A percentile compares a stretch with the other conserved stretches of the same genome.
phyloP scores from a whole-genome alignment of 208 protist genomes.

The Acanthamoeba royreba region DNA sequence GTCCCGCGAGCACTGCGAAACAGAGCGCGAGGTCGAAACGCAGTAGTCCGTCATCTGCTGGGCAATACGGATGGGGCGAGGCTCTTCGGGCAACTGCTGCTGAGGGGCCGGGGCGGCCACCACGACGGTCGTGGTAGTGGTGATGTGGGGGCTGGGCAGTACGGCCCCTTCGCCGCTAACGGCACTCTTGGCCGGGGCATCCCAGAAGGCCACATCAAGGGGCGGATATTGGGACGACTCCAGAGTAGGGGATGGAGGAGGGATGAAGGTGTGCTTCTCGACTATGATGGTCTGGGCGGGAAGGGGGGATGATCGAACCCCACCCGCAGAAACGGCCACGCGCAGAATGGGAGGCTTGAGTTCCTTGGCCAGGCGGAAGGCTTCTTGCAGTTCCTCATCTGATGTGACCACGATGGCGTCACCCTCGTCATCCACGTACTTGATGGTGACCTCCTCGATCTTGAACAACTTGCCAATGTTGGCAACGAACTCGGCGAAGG shows the following conservation, averaged over 20 bases:
- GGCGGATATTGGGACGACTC: not conserved
- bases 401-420: not conserved
- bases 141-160: too few species aligned
- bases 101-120: not conserved
- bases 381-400: not conserved
- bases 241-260: not conserved
- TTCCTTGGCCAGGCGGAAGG: conserved; percentile 13
- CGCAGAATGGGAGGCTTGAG: conserved; percentile 11
- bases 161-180: too few species aligned
- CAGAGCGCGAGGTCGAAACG: not conserved
- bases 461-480: conserved; percentile 20
- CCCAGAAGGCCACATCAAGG: not conserved
- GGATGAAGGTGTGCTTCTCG: not conserved
- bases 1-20: conserved; percentile 16
- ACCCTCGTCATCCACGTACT: conserved; percentile 36
- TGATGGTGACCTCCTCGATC: not conserved
- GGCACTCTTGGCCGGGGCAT: not conserved
- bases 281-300: not conserved
- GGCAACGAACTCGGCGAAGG: not conserved
- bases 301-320: too few species aligned
- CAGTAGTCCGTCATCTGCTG: not conserved
- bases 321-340: too few species aligned
- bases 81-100: not conserved
- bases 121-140: too few species aligned
- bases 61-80: not conserved